Evolutionary conservation across 768 basidiomycete species (phyloP).

Genomic region (Rhizopogon rudus): DNA sequence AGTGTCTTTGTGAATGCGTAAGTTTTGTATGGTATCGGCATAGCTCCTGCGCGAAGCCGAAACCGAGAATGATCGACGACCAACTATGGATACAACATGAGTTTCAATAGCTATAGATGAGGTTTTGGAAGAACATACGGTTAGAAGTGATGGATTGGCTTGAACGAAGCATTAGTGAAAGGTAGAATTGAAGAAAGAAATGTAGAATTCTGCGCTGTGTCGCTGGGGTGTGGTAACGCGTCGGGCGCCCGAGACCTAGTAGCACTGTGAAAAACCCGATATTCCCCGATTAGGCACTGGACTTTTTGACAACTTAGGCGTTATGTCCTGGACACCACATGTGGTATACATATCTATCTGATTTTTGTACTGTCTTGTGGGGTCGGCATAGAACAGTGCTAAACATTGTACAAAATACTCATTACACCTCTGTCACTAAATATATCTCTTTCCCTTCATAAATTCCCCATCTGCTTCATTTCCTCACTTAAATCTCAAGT

Average conservation of each 20-base stretch:
- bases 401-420: conserved; percentile 13
- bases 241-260: conserved; percentile 13
- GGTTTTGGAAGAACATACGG: conserved; percentile 33
- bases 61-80: conserved; percentile 78
- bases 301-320: neutral
- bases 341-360: too few species aligned
- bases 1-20: conserved; percentile 91
- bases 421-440: conserved; percentile 8
- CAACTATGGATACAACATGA: conserved; percentile 31
- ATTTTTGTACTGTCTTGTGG: too few species aligned
- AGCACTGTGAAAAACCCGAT: conserved; percentile 14
- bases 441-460: neutral
- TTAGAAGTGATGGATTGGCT: conserved; percentile 49
- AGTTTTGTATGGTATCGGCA: conserved; percentile 86
- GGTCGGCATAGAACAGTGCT: neutral
- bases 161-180: conserved; percentile 49
- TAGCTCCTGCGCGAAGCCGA: conserved; percentile 74
- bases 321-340: too few species aligned
- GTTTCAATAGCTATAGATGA: neutral
- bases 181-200: conserved; percentile 9
- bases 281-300: neutral
- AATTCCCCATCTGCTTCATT: neutral
- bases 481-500: conserved; percentile 13
- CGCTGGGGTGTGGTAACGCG: conserved; percentile 10
- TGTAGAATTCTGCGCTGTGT: conserved; percentile 4